Evolutionary conservation across 768 basidiomycete genomes (phyloP), one percentile per base, ranked within the genome.

Genomic region (Suillus subaureus): DNA sequence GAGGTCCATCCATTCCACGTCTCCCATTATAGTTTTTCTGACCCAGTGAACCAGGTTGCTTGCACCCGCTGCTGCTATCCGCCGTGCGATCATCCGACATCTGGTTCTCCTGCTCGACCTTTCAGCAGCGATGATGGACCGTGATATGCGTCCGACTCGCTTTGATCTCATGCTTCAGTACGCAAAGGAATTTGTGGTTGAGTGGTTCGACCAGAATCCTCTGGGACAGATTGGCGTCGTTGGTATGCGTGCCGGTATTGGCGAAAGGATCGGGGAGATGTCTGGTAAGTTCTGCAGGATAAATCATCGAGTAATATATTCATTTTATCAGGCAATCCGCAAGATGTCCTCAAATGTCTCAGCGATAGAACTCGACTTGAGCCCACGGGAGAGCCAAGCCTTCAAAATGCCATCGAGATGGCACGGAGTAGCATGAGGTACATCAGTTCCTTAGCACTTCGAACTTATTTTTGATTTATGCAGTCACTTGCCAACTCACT

Each of bases 121-220:
- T 2, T 97, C 96, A 0, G 79, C 87, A 2, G 88, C 95, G 1
- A 99, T 99, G 95, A 85, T 88, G 79, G 97, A 99, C 77, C 88
- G 96, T 35, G 97, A 99, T 79, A 93, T 97, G 89, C 87, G 97
- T 7, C 95, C 96, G 13, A 95, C 93, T 26, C 87, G 97, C 64
- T 96, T 97, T 70, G 96, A 97, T 73, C 78, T 99, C 39, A 91
- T 89, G 71, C 79, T 99, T 52, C 90, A 96, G 72, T 97, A 96
- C 74, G 87, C 95, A 16, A 86, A 95, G 65, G 93, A 94, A 70
- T 99, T 99, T 70, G 85, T 99, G 35, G 81, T 85, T 8, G 97
- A 99, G 75, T 99, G 97, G 96, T 99, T 99, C 77, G 97, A 99
- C 79, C 97, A 99, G 80, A 99, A 99, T 73, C 97, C 97, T 1